Evolutionary conservation across 768 basidiomycete genomes (phyloP), one percentile per base, ranked within the genome.

Genomic region (Auriscalpium orientale): DNA sequence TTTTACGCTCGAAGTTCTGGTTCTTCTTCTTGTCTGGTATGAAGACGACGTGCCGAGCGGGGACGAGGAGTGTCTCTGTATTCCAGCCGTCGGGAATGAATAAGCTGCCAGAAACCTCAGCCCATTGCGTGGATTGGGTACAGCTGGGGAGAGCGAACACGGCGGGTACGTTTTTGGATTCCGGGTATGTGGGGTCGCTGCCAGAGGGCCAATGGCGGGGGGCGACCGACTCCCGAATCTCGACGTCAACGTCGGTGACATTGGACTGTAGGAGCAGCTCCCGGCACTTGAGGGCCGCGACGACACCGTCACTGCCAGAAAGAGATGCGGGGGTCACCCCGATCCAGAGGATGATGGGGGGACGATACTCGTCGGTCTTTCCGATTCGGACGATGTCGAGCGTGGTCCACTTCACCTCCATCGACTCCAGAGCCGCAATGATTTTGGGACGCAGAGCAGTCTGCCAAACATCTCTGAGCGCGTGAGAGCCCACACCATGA

Each of bases 261-360:
- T 28, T 28, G 28, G 28, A 28, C 7, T 28, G 5, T 28, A 28
- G 5, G 28, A 28, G 28, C 28, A 28, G 28, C 2, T 28, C 28
- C 28, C 28, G 28, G 28, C 68, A 70, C 28, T 58, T 36, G 18
- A 22, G 37, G 21, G 66, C 72, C 11, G 64, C 65, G n/a, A 28
- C 56, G 60, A 62, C n/a, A 57, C 65, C 72, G 36, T 63, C 59
- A 8, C 68, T 58, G 53, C 36, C 20, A 37, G 65, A 58, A 58
- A 73, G 68, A 45, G 72, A 60, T 9, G 49, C 50, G 48, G 69
- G 70, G 9, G 33, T 43, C n/a, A 74, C 68, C 16, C 70, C 73
- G 38, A 72, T 66, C 68, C 67, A 71, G 52, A 73, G 47, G 53
- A 72, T 54, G 56, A 69, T 64, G 46, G 56, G 56, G 22, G 46